Base-by-base conservation (phyloP, 768 basidiomycete species). In the Rhodotorula graminis region DNA sequence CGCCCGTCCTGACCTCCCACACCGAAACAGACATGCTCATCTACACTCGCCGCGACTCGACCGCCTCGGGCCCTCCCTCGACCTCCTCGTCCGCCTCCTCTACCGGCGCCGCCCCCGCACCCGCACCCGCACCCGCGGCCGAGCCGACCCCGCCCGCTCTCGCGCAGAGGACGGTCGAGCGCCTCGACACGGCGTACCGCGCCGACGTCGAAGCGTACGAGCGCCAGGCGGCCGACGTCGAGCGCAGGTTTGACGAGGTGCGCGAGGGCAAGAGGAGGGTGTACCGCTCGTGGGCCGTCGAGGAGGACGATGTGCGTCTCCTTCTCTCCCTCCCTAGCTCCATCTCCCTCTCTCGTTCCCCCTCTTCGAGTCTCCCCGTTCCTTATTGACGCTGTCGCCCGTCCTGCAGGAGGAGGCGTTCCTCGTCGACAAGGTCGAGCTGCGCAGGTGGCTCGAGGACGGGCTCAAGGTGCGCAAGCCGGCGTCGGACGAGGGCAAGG, bases 1-100 rank as follows among this genome's bases (percentile, higher is more conserved):
- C 40, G n/a, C 56, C 59, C 11, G 19, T 37, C 53, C 15, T 14
- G 47, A 23, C 2, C 19, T 37, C 31, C 3, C 37, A 33, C 33
- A 19, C 5, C 50, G 5, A 11, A 9, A 29, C 68, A 75, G 74
- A 98, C 81, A 95, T 97, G 93, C 85, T 97, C 46, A 88, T 98
- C 65, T 98, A 97, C 81, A 85, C 86, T 50, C 86, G 87, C 19
- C 84, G 83, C 74, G 68, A 76, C 29, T 12, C 44, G 15, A 29
- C 53, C 52, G n/a, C 21, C 2, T 27, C n/a, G n/a, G n/a, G n/a
- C n/a, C n/a, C n/a, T n/a, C n/a, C n/a, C n/a, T n/a, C n/a, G n/a
- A n/a, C 40, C 56, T 44, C 2, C 64, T 29, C 37, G 15, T 0
- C 65, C 60, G 53, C 70, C 27, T 18, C 59, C 40, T 25, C 59